Base-by-base conservation (phyloP, 192 early-diverging fungal genomes). In the Gamsiella multidivaricata region DNA sequence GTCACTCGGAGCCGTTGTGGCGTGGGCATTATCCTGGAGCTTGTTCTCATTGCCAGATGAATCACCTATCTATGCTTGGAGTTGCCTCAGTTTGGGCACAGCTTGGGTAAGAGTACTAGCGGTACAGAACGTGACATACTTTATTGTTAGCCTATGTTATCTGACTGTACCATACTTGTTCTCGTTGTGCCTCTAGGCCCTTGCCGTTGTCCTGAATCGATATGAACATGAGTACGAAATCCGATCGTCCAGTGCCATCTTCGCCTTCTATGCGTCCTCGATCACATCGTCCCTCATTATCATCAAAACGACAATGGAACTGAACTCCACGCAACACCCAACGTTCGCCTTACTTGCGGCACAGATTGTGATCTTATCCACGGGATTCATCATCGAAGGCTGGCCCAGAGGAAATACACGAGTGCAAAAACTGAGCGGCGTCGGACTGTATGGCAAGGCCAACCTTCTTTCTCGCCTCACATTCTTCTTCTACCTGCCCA, bases 151-250 rank as follows among this genome's bases (percentile, higher is more conserved):
- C n/a, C n/a, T n/a, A n/a, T n/a, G n/a, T n/a, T n/a, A n/a, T n/a
- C 37, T 39, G 37, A 39, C 5, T 39, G 37, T 39, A n/a, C n/a
- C n/a, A n/a, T n/a, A n/a, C 17, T 32, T 2, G 3, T 43, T 18
- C n/a, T 22, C 45, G 17, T 23, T 18, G 4, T 29, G 18, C 25
- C 10, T 3, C 31, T 33, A 70, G 68, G 29, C 47, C 20, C 9
- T 60, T 42, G 69, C 69, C 9, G 52, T 54, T 8, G 12, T 64
- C 2, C 29, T 63, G 8, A 72, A 72, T 31, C 32, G 20, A 17
- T 63, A 64, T 51, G 70, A 72, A 47, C 70, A 72, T 37, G n/a
- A 25, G 5, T 65, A 52, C 37, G 61, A 63, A 29, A 72, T 72
- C 33, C 54, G 70, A 22, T 72, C 70, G 0, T 64, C 61, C 4